Evolutionary conservation across 768 basidiomycete genomes (phyloP).

Genomic region (Tephrocybe rancida): DNA sequence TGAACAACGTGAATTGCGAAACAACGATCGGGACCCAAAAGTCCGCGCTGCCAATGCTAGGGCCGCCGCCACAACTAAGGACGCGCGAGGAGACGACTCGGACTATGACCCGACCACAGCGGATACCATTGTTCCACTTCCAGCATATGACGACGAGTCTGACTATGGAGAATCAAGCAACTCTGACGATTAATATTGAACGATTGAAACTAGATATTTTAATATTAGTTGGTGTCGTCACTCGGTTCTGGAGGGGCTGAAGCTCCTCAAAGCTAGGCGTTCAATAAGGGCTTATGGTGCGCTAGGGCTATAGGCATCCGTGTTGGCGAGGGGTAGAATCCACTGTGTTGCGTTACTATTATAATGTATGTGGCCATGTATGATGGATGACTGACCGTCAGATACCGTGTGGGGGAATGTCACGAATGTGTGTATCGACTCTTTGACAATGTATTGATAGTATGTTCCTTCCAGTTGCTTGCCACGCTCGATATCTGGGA

Average conservation of each 20-base stretch:
- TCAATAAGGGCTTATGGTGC: too few species aligned
- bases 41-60: background rate
- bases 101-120: conserved; percentile 35
- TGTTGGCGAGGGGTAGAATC: too few species aligned
- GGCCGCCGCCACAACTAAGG: background rate
- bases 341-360: too few species aligned
- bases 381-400: too few species aligned
- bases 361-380: too few species aligned
- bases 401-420: too few species aligned
- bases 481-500: background rate
- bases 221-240: too few species aligned
- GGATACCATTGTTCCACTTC: conserved; percentile 14
- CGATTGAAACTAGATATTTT: too few species aligned
- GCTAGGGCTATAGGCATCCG: too few species aligned
- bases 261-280: too few species aligned
- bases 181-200: conserved; percentile 11
- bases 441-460: background rate
- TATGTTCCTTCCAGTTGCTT: background rate
- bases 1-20: conserved; percentile 36
- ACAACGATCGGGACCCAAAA: conserved; percentile 3
- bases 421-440: background rate
- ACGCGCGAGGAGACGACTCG: conserved; percentile 18
- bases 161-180: conserved; percentile 18
- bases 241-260: too few species aligned
- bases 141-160: conserved; percentile 21